Evolutionary conservation across 441 rosid species (phyloP), one percentile per base, ranked within the genome.

Genomic region (Codiaeum variegatum): DNA sequence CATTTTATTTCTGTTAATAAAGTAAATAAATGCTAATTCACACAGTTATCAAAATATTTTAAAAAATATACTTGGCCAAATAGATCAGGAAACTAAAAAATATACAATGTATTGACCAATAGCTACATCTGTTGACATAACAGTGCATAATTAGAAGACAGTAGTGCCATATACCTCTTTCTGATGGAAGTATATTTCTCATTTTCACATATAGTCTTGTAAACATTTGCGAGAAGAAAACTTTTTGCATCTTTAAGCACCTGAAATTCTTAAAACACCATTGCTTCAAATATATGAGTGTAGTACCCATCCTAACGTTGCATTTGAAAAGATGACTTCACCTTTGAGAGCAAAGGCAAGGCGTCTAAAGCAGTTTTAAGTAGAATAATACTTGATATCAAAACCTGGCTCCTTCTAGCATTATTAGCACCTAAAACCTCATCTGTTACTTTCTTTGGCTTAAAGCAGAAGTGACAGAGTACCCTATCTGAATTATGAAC

Each of bases 391-490:
- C 97, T 95, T 77, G 98, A 82, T 78, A 93, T 91, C 84, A 91
- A 73, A 67, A 80, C 76, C 85, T 90, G 99, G 88, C 99, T 93
- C 86, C 82, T 93, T 84, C 81, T 87, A 79, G 91, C 82, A 85
- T 88, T 88, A 65, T 91, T 88, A 80, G 81, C 77, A 71, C 85
- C 88, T 70, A 84, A 38, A 75, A 86, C 89, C 73, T 85, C 93
- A 71, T 83, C 88, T 13, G 90, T 83, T 74, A 95, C 90, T 85
- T 86, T 95, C 86, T 86, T 91, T 59, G 87, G 90, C 91, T 91
- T 95, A 85, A 90, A 95, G 90, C 98, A 95, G 89, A 95, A 93
- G 80, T 95, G 94, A 84, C 99, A 95, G 72, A 91, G 98, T 51
- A 95, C 93, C 74, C 97, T 86, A 82, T 95, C 99, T 95, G 90